phyloP scores from a whole-genome alignment of 2,329 filamentous ascomycete genomes.

The Phialophora chinensis region DNA sequence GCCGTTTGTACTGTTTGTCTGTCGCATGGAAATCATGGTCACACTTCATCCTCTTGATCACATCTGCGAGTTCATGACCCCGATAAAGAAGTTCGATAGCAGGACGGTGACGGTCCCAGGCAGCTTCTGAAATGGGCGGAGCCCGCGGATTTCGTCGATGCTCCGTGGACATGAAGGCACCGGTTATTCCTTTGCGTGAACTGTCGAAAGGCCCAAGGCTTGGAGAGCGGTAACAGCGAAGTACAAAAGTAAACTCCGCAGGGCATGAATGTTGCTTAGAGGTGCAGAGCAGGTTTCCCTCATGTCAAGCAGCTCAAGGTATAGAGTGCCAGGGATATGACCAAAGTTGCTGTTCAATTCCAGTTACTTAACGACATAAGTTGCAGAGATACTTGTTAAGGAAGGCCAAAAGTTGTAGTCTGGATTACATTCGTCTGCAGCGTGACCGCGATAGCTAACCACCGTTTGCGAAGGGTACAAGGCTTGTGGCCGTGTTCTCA shows the following conservation, averaged over 20 bases:
- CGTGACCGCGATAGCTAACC: no score
- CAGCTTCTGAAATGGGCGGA: background rate
- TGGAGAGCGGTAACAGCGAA: background rate
- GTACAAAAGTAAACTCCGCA: background rate
- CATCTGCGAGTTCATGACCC: background rate
- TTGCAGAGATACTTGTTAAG: no score
- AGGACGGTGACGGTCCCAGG: background rate
- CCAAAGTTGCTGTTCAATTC: background rate
- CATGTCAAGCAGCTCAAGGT: background rate
- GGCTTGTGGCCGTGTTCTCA: background rate
- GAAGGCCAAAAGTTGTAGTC: no score
- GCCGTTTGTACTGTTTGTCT: slow-evolving; percentile 12
- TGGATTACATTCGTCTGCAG: no score
- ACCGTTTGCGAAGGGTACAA: background rate
- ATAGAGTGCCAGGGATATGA: background rate
- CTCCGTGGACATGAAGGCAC: background rate
- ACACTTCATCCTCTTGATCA: background rate
- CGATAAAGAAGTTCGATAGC: background rate
- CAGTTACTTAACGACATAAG: background rate
- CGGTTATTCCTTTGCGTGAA: background rate
- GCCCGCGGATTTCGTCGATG: background rate
- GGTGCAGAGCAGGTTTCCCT: background rate
- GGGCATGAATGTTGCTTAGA: background rate
- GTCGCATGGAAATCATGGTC: slow-evolving; percentile 1
- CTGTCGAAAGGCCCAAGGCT: background rate